A percentile compares a stretch with the other conserved stretches of the same genome.
phyloP scores from a whole-genome alignment of 805 yeast species.

The Ogataea dorogensis region DNA sequence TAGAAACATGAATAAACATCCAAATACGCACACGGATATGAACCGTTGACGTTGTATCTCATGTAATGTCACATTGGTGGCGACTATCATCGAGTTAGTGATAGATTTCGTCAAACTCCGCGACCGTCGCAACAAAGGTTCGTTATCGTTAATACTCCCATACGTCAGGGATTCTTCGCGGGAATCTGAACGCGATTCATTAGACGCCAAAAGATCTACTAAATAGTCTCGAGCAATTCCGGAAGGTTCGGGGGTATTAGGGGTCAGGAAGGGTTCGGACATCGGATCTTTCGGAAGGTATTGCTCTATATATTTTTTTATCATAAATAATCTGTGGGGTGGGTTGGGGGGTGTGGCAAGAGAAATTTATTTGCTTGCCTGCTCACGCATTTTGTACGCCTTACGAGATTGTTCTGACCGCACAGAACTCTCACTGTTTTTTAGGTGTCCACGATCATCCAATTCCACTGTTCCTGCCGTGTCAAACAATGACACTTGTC shows the following conservation, averaged over 20 bases:
- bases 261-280: conserved; percentile 20
- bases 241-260: conserved; percentile 10
- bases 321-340: conserved; percentile 1
- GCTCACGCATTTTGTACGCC: conserved; percentile 28
- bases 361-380: conserved; percentile 2
- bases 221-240: conserved; percentile 19
- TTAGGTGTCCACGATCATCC: conserved; percentile 74
- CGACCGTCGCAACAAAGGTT: conserved; percentile 19
- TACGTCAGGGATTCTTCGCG: conserved; percentile 15
- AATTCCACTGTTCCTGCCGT: conserved; percentile 73
- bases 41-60: conserved; percentile 38
- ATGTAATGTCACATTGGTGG: conserved; percentile 28
- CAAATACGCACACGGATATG: conserved; percentile 46
- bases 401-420: conserved; percentile 39
- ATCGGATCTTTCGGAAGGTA: conserved; percentile 17
- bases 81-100: conserved; percentile 26
- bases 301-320: conserved; percentile 2
- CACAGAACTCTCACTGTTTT: conserved; percentile 44
- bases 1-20: conserved; percentile 49
- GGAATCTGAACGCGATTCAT: conserved; percentile 10
- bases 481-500: conserved; percentile 75
- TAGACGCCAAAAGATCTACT: conserved; percentile 13
- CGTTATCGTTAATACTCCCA: conserved; percentile 12
- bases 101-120: conserved; percentile 31
- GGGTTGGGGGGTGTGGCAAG: too few relatives aligned